Conservation (phyloP, 768 basidiomycete genomes). For the Tulasnella sp. region DNA sequence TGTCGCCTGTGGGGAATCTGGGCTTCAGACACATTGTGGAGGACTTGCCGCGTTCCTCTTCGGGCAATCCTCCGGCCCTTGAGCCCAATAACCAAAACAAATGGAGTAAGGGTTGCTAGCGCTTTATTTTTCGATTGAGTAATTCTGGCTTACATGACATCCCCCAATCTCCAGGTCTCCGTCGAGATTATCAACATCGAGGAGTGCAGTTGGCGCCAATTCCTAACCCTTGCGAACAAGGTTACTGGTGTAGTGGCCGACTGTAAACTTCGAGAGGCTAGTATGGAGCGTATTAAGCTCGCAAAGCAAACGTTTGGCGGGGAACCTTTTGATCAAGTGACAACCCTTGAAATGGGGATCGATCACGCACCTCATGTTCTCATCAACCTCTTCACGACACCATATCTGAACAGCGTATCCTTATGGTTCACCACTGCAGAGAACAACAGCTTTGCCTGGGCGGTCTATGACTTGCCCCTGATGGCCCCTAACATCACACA, state of each 20-base stretch:
- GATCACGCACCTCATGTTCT: neutral
- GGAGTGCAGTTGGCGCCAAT: neutral
- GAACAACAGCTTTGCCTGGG: no score
- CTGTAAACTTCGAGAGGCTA: neutral
- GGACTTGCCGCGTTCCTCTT: neutral
- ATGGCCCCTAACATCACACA: no score
- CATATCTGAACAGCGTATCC: neutral
- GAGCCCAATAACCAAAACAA: neutral
- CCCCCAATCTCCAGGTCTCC: neutral
- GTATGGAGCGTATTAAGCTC: neutral
- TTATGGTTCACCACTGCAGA: no score
- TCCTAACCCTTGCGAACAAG: neutral
- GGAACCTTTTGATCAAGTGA: neutral
- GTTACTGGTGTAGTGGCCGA: neutral
- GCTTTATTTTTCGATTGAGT: neutral
- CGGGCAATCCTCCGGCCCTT: neutral
- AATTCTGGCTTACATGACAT: neutral
- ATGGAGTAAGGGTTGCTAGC: neutral
- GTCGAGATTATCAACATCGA: neutral
- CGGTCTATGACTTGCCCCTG: no score
- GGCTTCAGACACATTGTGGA: neutral
- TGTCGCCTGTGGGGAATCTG: neutral
- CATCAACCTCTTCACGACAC: neutral
- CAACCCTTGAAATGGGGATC: neutral
- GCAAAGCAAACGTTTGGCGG: neutral